Evolutionary conservation across 1,284 basidiomycete genomes (phyloP).

Genomic region (Clitocybe nebularis): DNA sequence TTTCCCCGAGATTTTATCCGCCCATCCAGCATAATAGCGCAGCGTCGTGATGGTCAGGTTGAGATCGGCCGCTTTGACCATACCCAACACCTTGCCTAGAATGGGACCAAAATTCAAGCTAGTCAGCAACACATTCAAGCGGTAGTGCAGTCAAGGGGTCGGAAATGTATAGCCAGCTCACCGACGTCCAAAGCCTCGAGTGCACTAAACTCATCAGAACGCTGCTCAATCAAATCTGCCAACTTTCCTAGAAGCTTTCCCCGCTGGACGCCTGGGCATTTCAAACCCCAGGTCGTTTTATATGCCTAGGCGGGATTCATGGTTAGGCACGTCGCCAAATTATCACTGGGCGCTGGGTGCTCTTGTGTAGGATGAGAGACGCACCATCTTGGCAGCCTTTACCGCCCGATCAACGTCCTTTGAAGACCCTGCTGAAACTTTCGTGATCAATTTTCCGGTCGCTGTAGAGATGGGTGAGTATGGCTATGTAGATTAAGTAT

Average conservation of each 20-base stretch:
- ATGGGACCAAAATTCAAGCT: no score
- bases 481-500: neutral
- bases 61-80: conserved; percentile 52
- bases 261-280: conserved; percentile 54
- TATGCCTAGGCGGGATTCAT: conserved; percentile 30
- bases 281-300: conserved; percentile 65
- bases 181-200: conserved; percentile 70
- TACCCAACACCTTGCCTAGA: conserved; percentile 51
- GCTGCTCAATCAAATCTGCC: conserved; percentile 69
- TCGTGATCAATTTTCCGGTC: conserved; percentile 62
- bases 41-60: conserved; percentile 40
- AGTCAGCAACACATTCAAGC: no score
- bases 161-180: conserved; percentile 10
- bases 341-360: neutral
- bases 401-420: conserved; percentile 75
- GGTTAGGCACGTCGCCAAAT: no score
- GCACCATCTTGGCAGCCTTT: conserved; percentile 55
- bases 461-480: conserved; percentile 25
- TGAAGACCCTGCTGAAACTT: conserved; percentile 57
- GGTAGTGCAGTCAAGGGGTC: no score
- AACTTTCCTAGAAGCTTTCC: conserved; percentile 63
- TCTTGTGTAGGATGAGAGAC: neutral
- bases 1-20: conserved; percentile 67
- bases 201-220: conserved; percentile 67
- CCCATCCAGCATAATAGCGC: conserved; percentile 46